A percentile compares a stretch with the other conserved stretches of the same genome.
Conservation (phyloP, 257 asterid species). For the Plectranthus barbatus region DNA sequence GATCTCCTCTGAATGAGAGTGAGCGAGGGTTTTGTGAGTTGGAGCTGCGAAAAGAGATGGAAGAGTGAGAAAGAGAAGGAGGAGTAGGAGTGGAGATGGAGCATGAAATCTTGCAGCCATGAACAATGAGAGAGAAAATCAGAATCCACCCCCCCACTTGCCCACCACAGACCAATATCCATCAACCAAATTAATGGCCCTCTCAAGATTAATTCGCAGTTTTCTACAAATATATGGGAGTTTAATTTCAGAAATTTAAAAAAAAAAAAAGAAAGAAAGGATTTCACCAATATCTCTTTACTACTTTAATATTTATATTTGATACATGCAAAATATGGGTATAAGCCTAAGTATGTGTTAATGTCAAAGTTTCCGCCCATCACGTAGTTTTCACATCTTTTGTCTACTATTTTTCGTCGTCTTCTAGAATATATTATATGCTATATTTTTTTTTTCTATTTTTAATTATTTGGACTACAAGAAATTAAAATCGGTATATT, state of each 20-base stretch:
- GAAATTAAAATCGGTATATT: too few species aligned
- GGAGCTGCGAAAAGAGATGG: conserved; percentile 18
- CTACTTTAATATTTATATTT: conserved; percentile 10
- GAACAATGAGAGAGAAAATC: conserved; percentile 37
- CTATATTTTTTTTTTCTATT: too few species aligned
- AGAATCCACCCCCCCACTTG: conserved; percentile 61
- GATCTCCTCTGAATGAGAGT: background rate
- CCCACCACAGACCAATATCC: conserved; percentile 64
- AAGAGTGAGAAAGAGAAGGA: conserved; percentile 24
- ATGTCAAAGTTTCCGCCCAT: conserved; percentile 25
- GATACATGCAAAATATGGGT: conserved; percentile 19
- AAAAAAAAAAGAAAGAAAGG: background rate
- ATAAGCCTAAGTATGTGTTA: conserved; percentile 7
- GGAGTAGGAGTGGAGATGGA: conserved; percentile 18
- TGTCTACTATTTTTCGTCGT: background rate
- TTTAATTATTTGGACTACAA: too few species aligned
- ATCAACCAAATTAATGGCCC: conserved; percentile 63
- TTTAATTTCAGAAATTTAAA: too few species aligned
- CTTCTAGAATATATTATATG: background rate
- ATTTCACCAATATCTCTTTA: conserved; percentile 24
- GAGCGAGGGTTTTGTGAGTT: conserved; percentile 12
- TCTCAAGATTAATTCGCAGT: conserved; percentile 29
- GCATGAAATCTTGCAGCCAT: conserved; percentile 39
- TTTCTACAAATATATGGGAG: conserved; percentile 19
- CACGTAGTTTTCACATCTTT: conserved; percentile 14